Conservation (phyloP, 1,284 basidiomycete species). For the Ganoderma lingzhi region DNA sequence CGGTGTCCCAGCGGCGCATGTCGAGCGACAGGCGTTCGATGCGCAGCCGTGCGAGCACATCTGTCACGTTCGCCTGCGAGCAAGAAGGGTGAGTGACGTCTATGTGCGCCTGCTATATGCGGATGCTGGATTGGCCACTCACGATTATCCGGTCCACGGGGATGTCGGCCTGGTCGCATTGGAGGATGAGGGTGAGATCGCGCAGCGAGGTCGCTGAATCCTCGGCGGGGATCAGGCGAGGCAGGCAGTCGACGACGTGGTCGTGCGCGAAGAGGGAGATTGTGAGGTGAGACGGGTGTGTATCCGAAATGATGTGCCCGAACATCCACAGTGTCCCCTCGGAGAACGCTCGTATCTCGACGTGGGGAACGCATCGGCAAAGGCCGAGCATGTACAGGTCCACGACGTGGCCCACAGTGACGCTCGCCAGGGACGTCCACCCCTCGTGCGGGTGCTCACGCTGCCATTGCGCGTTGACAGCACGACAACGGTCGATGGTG, state of each 20-base stretch:
- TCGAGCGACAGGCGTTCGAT: constrained; percentile 14
- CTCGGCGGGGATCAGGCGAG: constrained; percentile 6
- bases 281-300: constrained; percentile 15
- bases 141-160: constrained; percentile 20
- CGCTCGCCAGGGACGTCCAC: constrained; percentile 13
- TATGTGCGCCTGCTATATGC: background rate
- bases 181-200: constrained; percentile 11
- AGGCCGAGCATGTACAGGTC: constrained; percentile 28
- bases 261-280: constrained; percentile 21
- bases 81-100: too few species aligned
- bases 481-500: constrained; percentile 22
- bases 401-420: constrained; percentile 20
- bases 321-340: constrained; percentile 24
- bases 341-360: constrained; percentile 24
- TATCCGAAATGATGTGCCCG: constrained; percentile 17
- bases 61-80: constrained; percentile 14
- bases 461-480: constrained; percentile 16
- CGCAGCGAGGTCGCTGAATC: constrained; percentile 1
- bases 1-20: constrained; percentile 20
- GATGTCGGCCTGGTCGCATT: constrained; percentile 14
- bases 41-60: constrained; percentile 17
- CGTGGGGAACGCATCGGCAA: constrained; percentile 7
- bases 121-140: background rate
- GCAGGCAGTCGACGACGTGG: constrained; percentile 16
- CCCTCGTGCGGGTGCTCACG: background rate